Base-by-base conservation (phyloP, 1,139 yeast species). In the Saccharomyces pastorianus region DNA sequence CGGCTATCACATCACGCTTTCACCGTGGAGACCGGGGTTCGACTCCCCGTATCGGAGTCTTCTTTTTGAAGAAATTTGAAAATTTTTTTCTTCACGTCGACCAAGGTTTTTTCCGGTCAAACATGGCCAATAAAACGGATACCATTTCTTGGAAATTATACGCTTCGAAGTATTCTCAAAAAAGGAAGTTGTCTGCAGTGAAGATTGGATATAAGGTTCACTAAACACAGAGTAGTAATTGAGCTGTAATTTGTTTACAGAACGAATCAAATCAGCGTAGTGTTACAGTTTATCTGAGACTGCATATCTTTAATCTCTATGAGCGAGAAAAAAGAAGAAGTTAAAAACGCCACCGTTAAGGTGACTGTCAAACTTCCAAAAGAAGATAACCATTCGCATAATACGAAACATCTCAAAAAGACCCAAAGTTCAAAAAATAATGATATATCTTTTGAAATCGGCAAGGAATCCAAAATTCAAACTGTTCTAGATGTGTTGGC, bases 1-100 rank as follows among this genome's bases (percentile, higher is more conserved):
- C 70, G 69, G 70, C 69, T 65, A 66, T 66, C 69, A 67, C 70
- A 66, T 59, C 68, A 60, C 70, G 70, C 70, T 67, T 65, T 66
- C 70, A 66, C 70, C 69, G 70, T 65, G 67, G 70, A 64, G 68
- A 67, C 69, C 70, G 67, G 69, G 70, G 70, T 67, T 66, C 71
- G 71, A 67, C 71, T 67, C 71, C 70, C 71, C 67, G 71, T 62
- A 67, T 66, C 69, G 71, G 70, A 67, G 68, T 55, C 51, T 57
- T 55, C 8, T 32, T 26, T 31, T 41, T 46, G 34, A 28, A 14
- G 47, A 27, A 49, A 20, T 50, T 46, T 44, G 48, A 23, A 29
- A 53, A 28, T 32, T 28, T 26, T 32, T 47, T 51, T 47, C 48
- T 52, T 49, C 25, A 26, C 44, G 29, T 49, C 46, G 42, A 29